A percentile compares a stretch with the other conserved stretches of the same genome.
phyloP scores from a whole-genome alignment of 192 early-diverging fungal species.

The Spinellus fusiger region DNA sequence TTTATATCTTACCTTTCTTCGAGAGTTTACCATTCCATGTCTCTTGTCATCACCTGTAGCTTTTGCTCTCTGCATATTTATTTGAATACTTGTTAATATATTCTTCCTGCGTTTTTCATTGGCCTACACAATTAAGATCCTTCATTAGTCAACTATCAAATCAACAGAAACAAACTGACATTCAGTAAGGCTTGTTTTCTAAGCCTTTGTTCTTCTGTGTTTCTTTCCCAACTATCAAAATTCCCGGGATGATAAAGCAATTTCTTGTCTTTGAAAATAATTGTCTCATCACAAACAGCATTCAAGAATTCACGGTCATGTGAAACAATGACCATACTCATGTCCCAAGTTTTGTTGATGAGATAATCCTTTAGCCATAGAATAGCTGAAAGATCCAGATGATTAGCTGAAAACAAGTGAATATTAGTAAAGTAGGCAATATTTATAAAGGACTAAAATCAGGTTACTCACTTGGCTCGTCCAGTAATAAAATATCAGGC shows the following conservation, averaged over 20 bases:
- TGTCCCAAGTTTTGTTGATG: constrained; percentile 42
- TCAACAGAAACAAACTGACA: constrained; percentile 11
- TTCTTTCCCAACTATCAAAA: constrained; percentile 79
- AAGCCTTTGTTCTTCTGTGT: constrained; percentile 62
- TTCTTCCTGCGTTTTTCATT: constrained; percentile 68
- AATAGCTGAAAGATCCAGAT: constrained; percentile 86
- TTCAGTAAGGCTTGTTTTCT: constrained; percentile 60
- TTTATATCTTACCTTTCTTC: constrained; percentile 60
- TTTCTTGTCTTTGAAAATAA: constrained; percentile 64
- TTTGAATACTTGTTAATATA: constrained; percentile 75
- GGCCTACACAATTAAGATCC: too few relatives aligned
- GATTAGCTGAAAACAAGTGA: constrained; percentile 63
- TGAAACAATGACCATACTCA: constrained; percentile 78
- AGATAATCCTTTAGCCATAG: constrained; percentile 87
- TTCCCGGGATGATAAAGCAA: constrained; percentile 78
- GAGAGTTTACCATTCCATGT: constrained; percentile 64
- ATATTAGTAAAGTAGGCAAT: too few relatives aligned
- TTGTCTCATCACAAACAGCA: constrained; percentile 67
- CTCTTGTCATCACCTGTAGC: constrained; percentile 80
- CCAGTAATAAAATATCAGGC: constrained; percentile 77
- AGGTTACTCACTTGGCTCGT: constrained; percentile 72
- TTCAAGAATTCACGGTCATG: constrained; percentile 89
- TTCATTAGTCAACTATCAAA: too few relatives aligned
- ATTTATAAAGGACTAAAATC: too few relatives aligned
- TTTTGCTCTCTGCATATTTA: constrained; percentile 63